phyloP scores from a whole-genome alignment of 2,329 filamentous ascomycete species.

The Didymella sp. region DNA sequence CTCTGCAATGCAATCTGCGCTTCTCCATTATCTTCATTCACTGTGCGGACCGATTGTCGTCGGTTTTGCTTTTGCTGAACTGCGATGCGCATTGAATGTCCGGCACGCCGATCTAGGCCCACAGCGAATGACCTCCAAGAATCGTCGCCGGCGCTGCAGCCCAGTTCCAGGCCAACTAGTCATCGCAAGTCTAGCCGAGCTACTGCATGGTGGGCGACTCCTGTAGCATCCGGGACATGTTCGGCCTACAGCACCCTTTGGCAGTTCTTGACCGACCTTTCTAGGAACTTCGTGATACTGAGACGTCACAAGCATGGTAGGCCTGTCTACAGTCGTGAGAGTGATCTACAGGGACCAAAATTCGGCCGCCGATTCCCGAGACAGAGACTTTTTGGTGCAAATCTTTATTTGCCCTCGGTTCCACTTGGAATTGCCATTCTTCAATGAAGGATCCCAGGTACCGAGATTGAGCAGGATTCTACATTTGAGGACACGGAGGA shows the following conservation, averaged over 20 bases:
- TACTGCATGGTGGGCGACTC: not conserved
- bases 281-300: constrained; percentile 6
- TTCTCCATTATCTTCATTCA: constrained; percentile 10
- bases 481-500: constrained; percentile 9
- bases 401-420: constrained; percentile 20
- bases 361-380: constrained; percentile 6
- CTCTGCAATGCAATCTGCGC: constrained; percentile 18
- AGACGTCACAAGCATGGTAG: constrained; percentile 15
- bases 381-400: constrained; percentile 14
- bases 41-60: constrained; percentile 12
- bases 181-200: constrained; percentile 8
- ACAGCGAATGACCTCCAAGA: constrained; percentile 6
- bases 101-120: constrained; percentile 16
- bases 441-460: constrained; percentile 9
- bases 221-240: not conserved
- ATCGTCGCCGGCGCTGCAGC: constrained; percentile 3
- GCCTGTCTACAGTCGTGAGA: constrained; percentile 16
- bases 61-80: constrained; percentile 19
- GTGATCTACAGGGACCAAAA: constrained; percentile 23
- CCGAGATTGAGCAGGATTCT: constrained; percentile 13
- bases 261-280: constrained; percentile 8
- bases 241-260: constrained; percentile 10
- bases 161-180: constrained; percentile 1
- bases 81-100: constrained; percentile 15
- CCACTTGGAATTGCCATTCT: constrained; percentile 10